A percentile compares a stretch with the other conserved stretches of the same genome.
These are phyloP conservation scores for Skeletonema potamos DNA, from an alignment of 108 stramenopile genomes.

Conservation along the genomic window DNA sequence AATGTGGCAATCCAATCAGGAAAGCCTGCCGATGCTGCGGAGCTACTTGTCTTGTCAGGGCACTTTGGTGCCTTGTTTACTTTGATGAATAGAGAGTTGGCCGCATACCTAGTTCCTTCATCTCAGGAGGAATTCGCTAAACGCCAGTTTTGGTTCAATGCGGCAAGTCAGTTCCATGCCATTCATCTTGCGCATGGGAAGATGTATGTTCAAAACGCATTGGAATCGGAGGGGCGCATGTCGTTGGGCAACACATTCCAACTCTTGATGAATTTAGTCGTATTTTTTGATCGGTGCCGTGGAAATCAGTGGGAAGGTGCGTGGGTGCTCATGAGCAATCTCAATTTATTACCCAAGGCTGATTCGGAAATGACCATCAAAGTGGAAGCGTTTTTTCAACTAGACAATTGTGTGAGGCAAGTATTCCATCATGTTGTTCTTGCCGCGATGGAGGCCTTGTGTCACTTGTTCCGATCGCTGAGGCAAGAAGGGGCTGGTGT, in stretches of 20 bases:
- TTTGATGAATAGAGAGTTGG: conserved; percentile 56
- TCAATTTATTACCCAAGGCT: conserved; percentile 30
- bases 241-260: conserved; percentile 58
- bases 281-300: conserved; percentile 62
- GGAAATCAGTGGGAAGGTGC: conserved; percentile 56
- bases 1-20: conserved; percentile 35
- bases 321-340: conserved; percentile 40
- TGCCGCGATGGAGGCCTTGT: conserved; percentile 47
- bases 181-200: conserved; percentile 49
- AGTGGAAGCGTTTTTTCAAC: conserved; percentile 34
- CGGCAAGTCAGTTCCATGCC: conserved; percentile 52
- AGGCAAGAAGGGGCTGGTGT: conserved; percentile 13
- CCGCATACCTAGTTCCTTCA: conserved; percentile 42
- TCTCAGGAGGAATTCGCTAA: conserved; percentile 41
- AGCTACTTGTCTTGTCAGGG: conserved; percentile 51
- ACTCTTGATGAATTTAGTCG: conserved; percentile 63
- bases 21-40: conserved; percentile 48
- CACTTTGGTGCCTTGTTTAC: conserved; percentile 45
- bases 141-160: conserved; percentile 64
- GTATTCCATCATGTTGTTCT: conserved; percentile 48
- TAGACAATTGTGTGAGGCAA: conserved; percentile 32
- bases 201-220: conserved; percentile 55
- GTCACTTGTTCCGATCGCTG: conserved; percentile 32
- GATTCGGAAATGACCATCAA: conserved; percentile 43
- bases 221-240: conserved; percentile 58